These are phyloP conservation scores for Spiraea crenata DNA, from an alignment of 331 rosid species.

Conservation along the genomic window DNA sequence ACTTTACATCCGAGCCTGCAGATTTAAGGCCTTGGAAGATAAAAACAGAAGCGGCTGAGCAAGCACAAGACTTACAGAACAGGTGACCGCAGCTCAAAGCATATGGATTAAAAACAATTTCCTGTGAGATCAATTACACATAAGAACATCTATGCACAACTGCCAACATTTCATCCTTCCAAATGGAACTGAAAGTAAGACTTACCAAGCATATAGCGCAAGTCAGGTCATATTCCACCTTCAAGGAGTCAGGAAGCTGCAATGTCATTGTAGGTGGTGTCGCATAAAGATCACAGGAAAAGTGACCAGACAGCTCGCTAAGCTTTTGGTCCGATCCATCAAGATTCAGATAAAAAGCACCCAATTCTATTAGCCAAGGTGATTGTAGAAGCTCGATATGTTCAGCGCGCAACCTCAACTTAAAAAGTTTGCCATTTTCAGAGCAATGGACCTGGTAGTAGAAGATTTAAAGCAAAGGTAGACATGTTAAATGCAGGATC, in stretches of 20 bases:
- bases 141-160: slow-evolving; percentile 18
- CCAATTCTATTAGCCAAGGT: slow-evolving; percentile 91
- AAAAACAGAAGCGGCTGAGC: slow-evolving; percentile 83
- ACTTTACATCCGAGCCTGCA: slow-evolving; percentile 58
- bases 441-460: slow-evolving; percentile 69
- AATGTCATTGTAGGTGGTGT: slow-evolving; percentile 51
- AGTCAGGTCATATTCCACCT: slow-evolving; percentile 65
- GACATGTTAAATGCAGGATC: background rate
- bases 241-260: slow-evolving; percentile 63
- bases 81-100: slow-evolving; percentile 88
- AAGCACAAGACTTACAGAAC: slow-evolving; percentile 89
- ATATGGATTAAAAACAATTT: slow-evolving; percentile 68
- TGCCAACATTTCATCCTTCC: background rate
- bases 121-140: slow-evolving; percentile 43
- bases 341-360: slow-evolving; percentile 78
- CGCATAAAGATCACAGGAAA: slow-evolving; percentile 51
- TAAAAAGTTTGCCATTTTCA: slow-evolving; percentile 67
- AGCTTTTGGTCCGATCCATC: slow-evolving; percentile 40
- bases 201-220: slow-evolving; percentile 94
- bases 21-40: slow-evolving; percentile 72
- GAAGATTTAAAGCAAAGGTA: slow-evolving; percentile 15
- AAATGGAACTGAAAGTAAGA: slow-evolving; percentile 17
- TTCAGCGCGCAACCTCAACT: slow-evolving; percentile 66
- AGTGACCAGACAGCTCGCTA: slow-evolving; percentile 48
- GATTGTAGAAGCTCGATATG: slow-evolving; percentile 84